A percentile compares a stretch with the other conserved stretches of the same genome.
phyloP scores from a whole-genome alignment of 352 stramenopile genomes.

The Phytophthora podocarpi region DNA sequence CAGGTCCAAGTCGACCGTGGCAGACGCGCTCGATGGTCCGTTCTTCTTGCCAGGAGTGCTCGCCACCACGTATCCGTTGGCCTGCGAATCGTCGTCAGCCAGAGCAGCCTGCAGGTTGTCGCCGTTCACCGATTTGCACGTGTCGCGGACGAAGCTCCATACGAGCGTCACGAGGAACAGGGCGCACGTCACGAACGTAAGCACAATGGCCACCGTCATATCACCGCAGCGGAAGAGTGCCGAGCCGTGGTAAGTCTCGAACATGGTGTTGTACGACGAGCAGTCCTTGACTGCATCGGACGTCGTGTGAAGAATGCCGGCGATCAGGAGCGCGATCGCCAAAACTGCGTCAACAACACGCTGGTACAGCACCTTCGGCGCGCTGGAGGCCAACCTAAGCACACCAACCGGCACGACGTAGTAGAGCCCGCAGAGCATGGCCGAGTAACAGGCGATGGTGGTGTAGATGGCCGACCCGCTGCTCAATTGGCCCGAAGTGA shows the following conservation, averaged over 20 bases:
- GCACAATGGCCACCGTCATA: constrained; percentile 41
- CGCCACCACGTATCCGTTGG: constrained; percentile 31
- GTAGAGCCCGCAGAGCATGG: constrained; percentile 42
- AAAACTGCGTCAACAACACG: constrained; percentile 35
- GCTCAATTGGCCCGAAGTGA: constrained; percentile 40
- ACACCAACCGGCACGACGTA: constrained; percentile 40
- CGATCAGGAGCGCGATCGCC: constrained; percentile 35
- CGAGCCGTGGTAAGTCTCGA: constrained; percentile 48
- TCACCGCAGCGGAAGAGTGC: constrained; percentile 50
- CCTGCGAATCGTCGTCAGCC: constrained; percentile 32
- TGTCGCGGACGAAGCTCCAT: constrained; percentile 42
- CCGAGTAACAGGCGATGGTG: constrained; percentile 47
- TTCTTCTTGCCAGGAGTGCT: constrained; percentile 37
- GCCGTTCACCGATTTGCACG: constrained; percentile 19
- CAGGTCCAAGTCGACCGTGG: constrained; percentile 23
- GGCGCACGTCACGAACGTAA: constrained; percentile 47
- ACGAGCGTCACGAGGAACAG: constrained; percentile 39
- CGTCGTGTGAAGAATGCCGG: constrained; percentile 39
- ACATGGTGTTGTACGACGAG: constrained; percentile 46
- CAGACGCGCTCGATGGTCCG: constrained; percentile 7
- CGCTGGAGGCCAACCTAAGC: constrained; percentile 23
- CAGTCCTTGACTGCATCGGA: constrained; percentile 43
- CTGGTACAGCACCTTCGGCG: constrained; percentile 37
- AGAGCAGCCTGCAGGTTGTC: constrained; percentile 29
- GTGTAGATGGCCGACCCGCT: constrained; percentile 45